These are phyloP conservation scores for Taiozyma sp. DNA, from an alignment of 1,139 yeast genomes.

Conservation along the genomic window DNA sequence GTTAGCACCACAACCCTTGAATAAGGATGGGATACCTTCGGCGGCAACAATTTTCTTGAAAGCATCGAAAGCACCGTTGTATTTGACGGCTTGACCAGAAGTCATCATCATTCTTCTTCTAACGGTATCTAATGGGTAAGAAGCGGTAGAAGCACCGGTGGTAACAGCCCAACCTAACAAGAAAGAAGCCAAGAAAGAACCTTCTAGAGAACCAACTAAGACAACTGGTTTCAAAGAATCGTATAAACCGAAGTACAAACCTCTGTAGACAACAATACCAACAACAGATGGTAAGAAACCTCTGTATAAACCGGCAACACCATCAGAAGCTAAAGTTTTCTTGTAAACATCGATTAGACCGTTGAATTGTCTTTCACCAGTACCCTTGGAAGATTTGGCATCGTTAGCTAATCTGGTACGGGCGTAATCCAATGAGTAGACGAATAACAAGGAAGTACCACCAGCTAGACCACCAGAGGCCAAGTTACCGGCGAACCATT, in stretches of 20 bases:
- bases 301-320: slow-evolving; percentile 78
- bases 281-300: slow-evolving; percentile 81
- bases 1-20: slow-evolving; percentile 88
- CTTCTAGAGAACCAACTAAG: slow-evolving; percentile 66
- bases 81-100: slow-evolving; percentile 74
- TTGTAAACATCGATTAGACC: slow-evolving; percentile 74
- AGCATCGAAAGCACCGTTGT: slow-evolving; percentile 71
- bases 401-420: slow-evolving; percentile 83
- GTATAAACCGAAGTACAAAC: slow-evolving; percentile 77
- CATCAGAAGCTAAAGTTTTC: slow-evolving; percentile 71
- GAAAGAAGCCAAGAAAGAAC: slow-evolving; percentile 70
- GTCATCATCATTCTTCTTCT: slow-evolving; percentile 91
- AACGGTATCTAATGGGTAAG: slow-evolving; percentile 77
- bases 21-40: slow-evolving; percentile 66
- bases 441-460: slow-evolving; percentile 69
- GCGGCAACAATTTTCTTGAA: slow-evolving; percentile 64
- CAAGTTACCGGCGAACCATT: slow-evolving; percentile 74
- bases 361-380: slow-evolving; percentile 72
- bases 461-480: slow-evolving; percentile 85
- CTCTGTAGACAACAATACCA: slow-evolving; percentile 80
- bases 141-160: slow-evolving; percentile 74
- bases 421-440: slow-evolving; percentile 78
- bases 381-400: slow-evolving; percentile 63
- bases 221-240: slow-evolving; percentile 76
- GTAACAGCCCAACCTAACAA: slow-evolving; percentile 75